Percentiles rank a stretch among this genome's conserved stretches.
Conservation (phyloP, 805 yeast species). For the Yamadazyma philogaea region DNA sequence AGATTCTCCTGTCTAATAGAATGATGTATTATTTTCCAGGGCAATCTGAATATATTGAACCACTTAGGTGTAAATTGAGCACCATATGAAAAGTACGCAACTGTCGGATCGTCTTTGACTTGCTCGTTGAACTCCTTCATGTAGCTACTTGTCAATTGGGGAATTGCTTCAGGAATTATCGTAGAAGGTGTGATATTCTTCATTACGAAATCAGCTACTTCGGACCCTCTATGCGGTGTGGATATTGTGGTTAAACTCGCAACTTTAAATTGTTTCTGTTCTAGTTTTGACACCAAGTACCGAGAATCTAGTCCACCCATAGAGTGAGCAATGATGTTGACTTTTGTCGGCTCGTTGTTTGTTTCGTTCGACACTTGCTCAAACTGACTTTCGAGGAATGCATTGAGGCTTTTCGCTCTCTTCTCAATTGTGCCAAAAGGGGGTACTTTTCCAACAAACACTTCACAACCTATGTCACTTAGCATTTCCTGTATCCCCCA, state of each 20-base stretch:
- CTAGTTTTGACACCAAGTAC: slow-evolving; percentile 56
- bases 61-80: slow-evolving; percentile 64
- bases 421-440: slow-evolving; percentile 74
- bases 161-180: slow-evolving; percentile 40
- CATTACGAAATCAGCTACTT: slow-evolving; percentile 69
- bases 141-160: slow-evolving; percentile 60
- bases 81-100: slow-evolving; percentile 80
- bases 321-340: slow-evolving; percentile 82
- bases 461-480: slow-evolving; percentile 60
- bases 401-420: slow-evolving; percentile 58
- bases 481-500: slow-evolving; percentile 68
- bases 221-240: slow-evolving; percentile 87
- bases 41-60: slow-evolving; percentile 55
- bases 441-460: slow-evolving; percentile 73
- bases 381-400: slow-evolving; percentile 40
- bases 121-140: slow-evolving; percentile 52
- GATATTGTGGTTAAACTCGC: slow-evolving; percentile 78
- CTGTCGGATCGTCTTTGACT: slow-evolving; percentile 55
- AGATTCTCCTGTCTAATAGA: slow-evolving; percentile 10
- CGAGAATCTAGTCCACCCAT: slow-evolving; percentile 94
- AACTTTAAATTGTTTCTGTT: slow-evolving; percentile 51
- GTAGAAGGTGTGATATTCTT: slow-evolving; percentile 20
- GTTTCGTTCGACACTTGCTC: slow-evolving; percentile 1
- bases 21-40: slow-evolving; percentile 61
- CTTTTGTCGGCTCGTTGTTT: slow-evolving; percentile 34